Base-by-base conservation (phyloP, 2,329 filamentous ascomycete species). In the Cladosporium sp. region DNA sequence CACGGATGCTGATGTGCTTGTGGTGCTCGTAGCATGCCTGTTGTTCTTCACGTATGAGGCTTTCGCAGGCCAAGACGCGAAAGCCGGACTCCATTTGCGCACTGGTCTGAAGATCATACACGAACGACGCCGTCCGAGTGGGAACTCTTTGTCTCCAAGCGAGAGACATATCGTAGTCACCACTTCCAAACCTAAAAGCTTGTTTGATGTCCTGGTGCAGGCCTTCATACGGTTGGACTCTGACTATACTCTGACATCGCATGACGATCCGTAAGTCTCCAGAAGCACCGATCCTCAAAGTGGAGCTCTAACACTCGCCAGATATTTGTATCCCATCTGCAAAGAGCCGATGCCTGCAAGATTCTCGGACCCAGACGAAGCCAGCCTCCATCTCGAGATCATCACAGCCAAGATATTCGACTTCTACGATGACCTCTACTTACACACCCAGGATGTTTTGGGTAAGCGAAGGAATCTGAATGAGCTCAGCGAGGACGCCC, bases 221-320 rank as follows among this genome's bases (percentile, higher is more conserved):
- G 65, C 65, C 4, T 68, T 66, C 36, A 59, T 68, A 14, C 38
- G 63, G 41, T 38, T 68, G 26, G 67, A 68, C 47, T 60, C 61
- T 6, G 67, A 68, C 41, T 47, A 60, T 11, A 59, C 55, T 4
- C 24, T 59, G 21, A 59, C 34, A 15, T 21, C n/a, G 8, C 34
- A 59, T 28, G 55, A 59, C 26, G 55, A 59, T 6, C 55, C 55
- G 55, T 59, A 41, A 36, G 55, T n/a, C 7, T 21, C 14, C 10
- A 26, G 12, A 54, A 2, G 2, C 5, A 30, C 28, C 8, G 10
- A 30, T 7, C 4, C 10, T 1, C 18, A 5, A 65, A 57, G 2
- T 32, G 26, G 30, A 66, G 54, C n/a, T 30, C 64, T 28, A 61
- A 68, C 32, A 52, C 54, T 28, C 26, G 51, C 63, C 38, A 58